Evolutionary conservation across 495 filamentous ascomycete genomes (phyloP).

Genomic region (Pseudoneurospora amorphoporcata): DNA sequence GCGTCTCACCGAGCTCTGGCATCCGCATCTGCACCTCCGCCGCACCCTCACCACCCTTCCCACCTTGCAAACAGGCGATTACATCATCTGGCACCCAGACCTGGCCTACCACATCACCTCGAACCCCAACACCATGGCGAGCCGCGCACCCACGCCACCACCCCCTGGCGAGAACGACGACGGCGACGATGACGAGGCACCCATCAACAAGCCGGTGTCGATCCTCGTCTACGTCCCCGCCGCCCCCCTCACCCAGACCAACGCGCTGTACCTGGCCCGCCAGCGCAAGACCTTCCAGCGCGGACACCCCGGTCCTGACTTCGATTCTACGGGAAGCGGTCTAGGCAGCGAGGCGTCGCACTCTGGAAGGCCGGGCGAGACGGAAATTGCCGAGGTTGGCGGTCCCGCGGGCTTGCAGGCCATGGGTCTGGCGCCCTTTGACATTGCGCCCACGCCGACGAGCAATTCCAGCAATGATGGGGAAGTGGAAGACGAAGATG

Average conservation of each 20-base stretch:
- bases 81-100: constrained; percentile 88
- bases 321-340: constrained; percentile 42
- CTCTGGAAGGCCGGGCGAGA: constrained; percentile 31
- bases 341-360: constrained; percentile 37
- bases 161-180: constrained; percentile 1
- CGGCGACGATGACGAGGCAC: neutral
- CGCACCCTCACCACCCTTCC: constrained; percentile 72
- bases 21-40: constrained; percentile 69
- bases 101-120: constrained; percentile 40
- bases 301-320: constrained; percentile 62
- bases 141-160: constrained; percentile 26
- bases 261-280: constrained; percentile 62
- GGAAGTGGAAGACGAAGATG: constrained; percentile 9
- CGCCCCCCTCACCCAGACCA: constrained; percentile 69
- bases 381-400: constrained; percentile 36
- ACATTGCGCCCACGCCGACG: constrained; percentile 22
- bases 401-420: constrained; percentile 35
- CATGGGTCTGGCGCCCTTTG: constrained; percentile 40
- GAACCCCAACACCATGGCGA: constrained; percentile 28
- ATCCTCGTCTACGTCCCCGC: constrained; percentile 69
- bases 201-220: constrained; percentile 12
- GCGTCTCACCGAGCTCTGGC: constrained; percentile 63
- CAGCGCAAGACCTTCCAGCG: constrained; percentile 63
- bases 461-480: neutral
- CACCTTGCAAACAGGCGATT: constrained; percentile 70